Evolutionary conservation across 1,284 basidiomycete species (phyloP), one percentile per base, ranked within the genome.

Genomic region (Caloboletus inedulis): DNA sequence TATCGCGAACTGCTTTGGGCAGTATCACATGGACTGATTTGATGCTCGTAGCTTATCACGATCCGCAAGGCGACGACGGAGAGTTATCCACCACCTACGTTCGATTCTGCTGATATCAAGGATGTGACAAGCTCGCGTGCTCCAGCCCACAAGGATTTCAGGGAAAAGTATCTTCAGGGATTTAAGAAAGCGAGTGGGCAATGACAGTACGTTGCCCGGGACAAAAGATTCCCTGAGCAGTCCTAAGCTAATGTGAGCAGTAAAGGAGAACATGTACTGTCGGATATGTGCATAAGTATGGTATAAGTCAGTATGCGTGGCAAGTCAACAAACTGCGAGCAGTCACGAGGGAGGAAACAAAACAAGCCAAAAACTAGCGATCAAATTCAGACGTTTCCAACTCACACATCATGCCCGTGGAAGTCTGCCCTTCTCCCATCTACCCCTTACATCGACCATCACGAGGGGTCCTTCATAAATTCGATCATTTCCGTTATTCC

Each of bases 81-180:
- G 46, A 69, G 71, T 29, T 81, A 77, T 61, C 66, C 74, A 1
- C 76, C 76, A 0, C 85, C 86, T 3, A 69, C 69, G 1, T 86
- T 88, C 56, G 74, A 64, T 44, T 42, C 54, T 30, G 51, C 62
- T 30, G 44, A 54, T 52, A 31, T 52, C 51, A 18, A 54, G 21
- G 51, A 64, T 12, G 47, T 59, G 19, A 64, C 62, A 16, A 56
- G 44, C 3, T 57, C 49, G 3, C 84, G 80, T 61, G 60, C 81
- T 14, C 89, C 89, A 10, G 89, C 88, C 0, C 89, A 91, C 65
- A 84, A 80, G 61, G 83, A 88, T 62, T 91, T 91, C 62, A 74
- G 89, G 48, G 82, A 85, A 60, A 91, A 91, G 61, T 91, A 91
- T 63, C 91, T 91, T 61, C 80, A 84, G 55, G 84, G 87, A 0